Conservation (phyloP, 1,284 basidiomycete species). For the Rhodofomes roseus region DNA sequence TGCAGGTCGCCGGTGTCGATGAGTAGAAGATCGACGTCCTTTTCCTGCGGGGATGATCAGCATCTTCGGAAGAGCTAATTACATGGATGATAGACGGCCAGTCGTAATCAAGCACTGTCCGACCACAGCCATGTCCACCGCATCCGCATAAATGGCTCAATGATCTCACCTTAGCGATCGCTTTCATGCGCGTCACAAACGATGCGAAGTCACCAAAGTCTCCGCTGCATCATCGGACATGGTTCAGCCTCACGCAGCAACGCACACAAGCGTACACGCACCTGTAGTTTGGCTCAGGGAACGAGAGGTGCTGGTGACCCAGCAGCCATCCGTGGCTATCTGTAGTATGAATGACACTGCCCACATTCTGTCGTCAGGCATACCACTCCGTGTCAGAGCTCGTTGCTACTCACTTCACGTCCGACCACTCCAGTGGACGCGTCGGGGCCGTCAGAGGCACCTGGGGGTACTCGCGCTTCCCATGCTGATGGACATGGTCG, state of each 20-base stretch:
- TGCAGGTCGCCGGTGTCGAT: constrained; percentile 79
- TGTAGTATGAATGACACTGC: constrained; percentile 65
- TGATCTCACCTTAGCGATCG: constrained; percentile 46
- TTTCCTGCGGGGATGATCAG: constrained; percentile 36
- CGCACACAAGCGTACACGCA: constrained; percentile 17
- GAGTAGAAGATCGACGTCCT: constrained; percentile 66
- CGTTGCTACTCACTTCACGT: constrained; percentile 48
- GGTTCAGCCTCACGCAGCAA: not conserved
- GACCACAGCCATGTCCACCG: not conserved
- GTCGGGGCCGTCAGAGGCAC: constrained; percentile 50
- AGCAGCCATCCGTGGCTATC: constrained; percentile 81
- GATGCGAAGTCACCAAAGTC: constrained; percentile 80
- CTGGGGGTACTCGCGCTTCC: constrained; percentile 40
- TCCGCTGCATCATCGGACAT: constrained; percentile 37
- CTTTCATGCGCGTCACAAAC: constrained; percentile 81
- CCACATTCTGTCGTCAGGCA: constrained; percentile 6
- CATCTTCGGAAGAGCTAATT: not conserved
- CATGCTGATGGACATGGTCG: constrained; percentile 34
- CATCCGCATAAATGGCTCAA: not conserved
- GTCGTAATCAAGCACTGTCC: not conserved
- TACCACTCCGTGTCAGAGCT: not conserved
- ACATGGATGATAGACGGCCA: not conserved
- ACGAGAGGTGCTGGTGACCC: constrained; percentile 65
- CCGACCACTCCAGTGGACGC: constrained; percentile 68
- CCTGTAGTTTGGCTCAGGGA: constrained; percentile 77